Conservation (phyloP, 345 rosid species). For the Linum trigynum region DNA sequence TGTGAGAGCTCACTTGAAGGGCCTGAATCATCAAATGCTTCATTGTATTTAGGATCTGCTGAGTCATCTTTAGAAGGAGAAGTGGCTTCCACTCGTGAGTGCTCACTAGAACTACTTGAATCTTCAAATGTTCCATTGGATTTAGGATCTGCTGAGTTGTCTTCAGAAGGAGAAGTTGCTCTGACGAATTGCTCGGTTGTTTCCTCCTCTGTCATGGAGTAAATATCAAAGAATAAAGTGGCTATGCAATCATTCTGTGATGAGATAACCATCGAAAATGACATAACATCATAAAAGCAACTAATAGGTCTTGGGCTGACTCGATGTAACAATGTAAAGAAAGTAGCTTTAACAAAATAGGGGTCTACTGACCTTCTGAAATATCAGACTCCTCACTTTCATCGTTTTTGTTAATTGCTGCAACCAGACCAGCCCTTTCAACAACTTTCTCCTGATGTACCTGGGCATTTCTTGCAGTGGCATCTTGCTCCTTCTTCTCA, state of each 20-base stretch:
- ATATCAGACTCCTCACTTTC: conserved; percentile 36
- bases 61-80: conserved; percentile 9
- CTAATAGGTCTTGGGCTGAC: background rate
- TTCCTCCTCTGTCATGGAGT: conserved; percentile 39
- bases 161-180: conserved; percentile 8
- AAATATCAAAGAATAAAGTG: background rate
- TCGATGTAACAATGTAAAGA: background rate
- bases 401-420: conserved; percentile 33
- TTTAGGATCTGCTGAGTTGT: conserved; percentile 12
- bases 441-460: conserved; percentile 56
- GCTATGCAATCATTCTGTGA: background rate
- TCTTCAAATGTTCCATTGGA: conserved; percentile 22
- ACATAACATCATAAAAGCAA: conserved; percentile 6
- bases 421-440: conserved; percentile 30
- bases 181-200: conserved; percentile 28
- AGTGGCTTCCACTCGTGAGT: too few relatives aligned
- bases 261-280: background rate
- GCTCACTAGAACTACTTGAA: conserved; percentile 35
- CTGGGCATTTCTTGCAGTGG: conserved; percentile 78
- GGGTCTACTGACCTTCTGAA: conserved; percentile 41
- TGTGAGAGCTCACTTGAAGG: conserved; percentile 24
- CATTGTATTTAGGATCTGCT: conserved; percentile 11
- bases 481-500: conserved; percentile 95
- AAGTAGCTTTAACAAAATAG: background rate
- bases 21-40: conserved; percentile 29